phyloP scores from a whole-genome alignment of 2,329 filamentous ascomycete species.

The Exophiala sp. region DNA sequence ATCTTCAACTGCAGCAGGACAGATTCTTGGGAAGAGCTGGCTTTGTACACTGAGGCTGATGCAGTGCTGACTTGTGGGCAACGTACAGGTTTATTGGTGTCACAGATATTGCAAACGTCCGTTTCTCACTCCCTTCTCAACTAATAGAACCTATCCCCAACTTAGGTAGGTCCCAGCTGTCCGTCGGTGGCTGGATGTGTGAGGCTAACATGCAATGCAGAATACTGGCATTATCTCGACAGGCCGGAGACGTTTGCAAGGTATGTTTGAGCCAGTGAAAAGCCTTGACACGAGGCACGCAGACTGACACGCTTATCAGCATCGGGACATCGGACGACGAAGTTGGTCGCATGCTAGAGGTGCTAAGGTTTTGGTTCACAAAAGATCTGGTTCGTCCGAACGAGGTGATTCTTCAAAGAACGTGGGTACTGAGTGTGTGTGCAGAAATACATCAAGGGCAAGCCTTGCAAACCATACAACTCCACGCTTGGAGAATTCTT shows the following conservation, averaged over 20 bases:
- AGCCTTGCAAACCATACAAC: slow-evolving; percentile 98
- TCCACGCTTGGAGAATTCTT: slow-evolving; percentile 97
- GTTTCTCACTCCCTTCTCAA: slow-evolving; percentile 93
- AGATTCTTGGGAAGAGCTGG: slow-evolving; percentile 6
- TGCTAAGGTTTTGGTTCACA: slow-evolving; percentile 96
- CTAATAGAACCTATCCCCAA: slow-evolving; percentile 95
- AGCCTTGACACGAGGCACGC: neutral
- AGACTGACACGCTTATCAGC: slow-evolving; percentile 45
- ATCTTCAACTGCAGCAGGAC: too few species aligned
- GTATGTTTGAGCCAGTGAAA: slow-evolving; percentile 37
- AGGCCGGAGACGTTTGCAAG: slow-evolving; percentile 82
- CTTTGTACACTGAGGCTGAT: slow-evolving; percentile 9
- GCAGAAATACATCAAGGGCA: slow-evolving; percentile 94
- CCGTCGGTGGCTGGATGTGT: neutral
- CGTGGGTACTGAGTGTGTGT: slow-evolving; percentile 10
- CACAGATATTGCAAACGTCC: slow-evolving; percentile 87
- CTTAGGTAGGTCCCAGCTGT: slow-evolving; percentile 53
- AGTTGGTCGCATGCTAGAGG: slow-evolving; percentile 89
- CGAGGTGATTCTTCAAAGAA: neutral
- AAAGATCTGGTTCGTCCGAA: slow-evolving; percentile 69
- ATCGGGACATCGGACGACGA: slow-evolving; percentile 87
- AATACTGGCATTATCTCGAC: slow-evolving; percentile 99
- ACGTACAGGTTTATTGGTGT: slow-evolving; percentile 83
- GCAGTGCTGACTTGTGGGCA: slow-evolving; percentile 6
- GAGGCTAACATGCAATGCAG: slow-evolving; percentile 41